Conservation (phyloP, 371 early-diverging fungal species). For the Actinomortierella ambigua region DNA sequence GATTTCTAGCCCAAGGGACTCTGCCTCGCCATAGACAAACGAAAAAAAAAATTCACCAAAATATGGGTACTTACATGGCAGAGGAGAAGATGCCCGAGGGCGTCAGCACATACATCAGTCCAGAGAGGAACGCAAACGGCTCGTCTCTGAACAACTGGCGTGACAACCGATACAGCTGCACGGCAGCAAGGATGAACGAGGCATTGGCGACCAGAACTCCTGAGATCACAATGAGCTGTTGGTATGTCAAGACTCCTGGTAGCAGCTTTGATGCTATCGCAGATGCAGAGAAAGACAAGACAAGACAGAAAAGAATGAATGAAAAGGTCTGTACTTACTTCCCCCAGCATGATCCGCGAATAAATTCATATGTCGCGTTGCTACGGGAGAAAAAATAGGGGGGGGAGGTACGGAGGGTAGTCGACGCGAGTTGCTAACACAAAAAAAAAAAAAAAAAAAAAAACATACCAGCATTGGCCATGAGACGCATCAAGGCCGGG, state of each 20-base stretch:
- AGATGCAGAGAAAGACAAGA: slow-evolving; percentile 1
- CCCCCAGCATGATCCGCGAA: not conserved
- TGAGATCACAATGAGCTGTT: slow-evolving; percentile 56
- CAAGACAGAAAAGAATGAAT: not conserved
- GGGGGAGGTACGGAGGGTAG: too few species aligned
- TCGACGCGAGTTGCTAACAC: slow-evolving; percentile 10
- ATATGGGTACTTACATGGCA: slow-evolving; percentile 59
- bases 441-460: not conserved
- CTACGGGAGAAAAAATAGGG: too few species aligned
- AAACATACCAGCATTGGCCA: slow-evolving; percentile 54
- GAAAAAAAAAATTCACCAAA: not conserved
- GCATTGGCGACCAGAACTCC: slow-evolving; percentile 78
- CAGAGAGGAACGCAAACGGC: slow-evolving; percentile 64
- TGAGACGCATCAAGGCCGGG: slow-evolving; percentile 64
- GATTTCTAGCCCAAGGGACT: too few species aligned
- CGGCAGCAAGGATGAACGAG: slow-evolving; percentile 79
- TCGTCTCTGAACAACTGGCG: slow-evolving; percentile 54
- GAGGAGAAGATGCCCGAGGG: slow-evolving; percentile 91
- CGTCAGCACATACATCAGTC: slow-evolving; percentile 74
- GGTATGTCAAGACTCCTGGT: slow-evolving; percentile 48
- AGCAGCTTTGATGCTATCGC: slow-evolving; percentile 52
- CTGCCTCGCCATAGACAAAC: too few species aligned
- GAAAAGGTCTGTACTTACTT: not conserved
- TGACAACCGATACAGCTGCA: slow-evolving; percentile 70
- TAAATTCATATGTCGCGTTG: too few species aligned